Conservation (phyloP, 805 yeast genomes). For the Saturnispora besseyi region DNA sequence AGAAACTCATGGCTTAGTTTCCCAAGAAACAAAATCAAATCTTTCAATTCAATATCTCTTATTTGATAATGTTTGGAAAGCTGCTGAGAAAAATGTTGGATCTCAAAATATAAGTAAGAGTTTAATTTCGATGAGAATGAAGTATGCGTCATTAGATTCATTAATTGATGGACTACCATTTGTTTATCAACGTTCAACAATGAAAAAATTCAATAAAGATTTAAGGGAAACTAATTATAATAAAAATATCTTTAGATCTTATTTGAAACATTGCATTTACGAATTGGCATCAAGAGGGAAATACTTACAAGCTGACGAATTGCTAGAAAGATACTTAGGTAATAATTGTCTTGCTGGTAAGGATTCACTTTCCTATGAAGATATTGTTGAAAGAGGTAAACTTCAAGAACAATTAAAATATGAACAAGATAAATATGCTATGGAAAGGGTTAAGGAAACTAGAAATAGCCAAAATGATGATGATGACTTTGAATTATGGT, state of each 20-base stretch:
- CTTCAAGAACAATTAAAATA: slow-evolving; percentile 14
- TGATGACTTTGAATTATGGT: slow-evolving; percentile 26
- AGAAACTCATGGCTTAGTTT: slow-evolving; percentile 7
- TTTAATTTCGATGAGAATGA: slow-evolving; percentile 16
- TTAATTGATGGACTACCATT: slow-evolving; percentile 20
- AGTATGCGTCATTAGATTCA: slow-evolving; percentile 19
- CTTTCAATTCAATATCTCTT: slow-evolving; percentile 15
- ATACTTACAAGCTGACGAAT: slow-evolving; percentile 23
- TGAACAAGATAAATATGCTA: slow-evolving; percentile 15
- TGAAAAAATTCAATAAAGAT: slow-evolving; percentile 9
- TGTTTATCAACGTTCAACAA: slow-evolving; percentile 9
- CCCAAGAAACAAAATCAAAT: not conserved
- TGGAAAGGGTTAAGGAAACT: slow-evolving; percentile 12
- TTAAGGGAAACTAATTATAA: slow-evolving; percentile 13
- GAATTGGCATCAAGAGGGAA: slow-evolving; percentile 15
- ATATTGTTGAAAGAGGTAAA: not conserved
- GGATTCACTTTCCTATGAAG: slow-evolving; percentile 9
- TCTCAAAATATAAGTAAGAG: slow-evolving; percentile 15
- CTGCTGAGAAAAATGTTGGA: slow-evolving; percentile 11
- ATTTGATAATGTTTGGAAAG: slow-evolving; percentile 21
- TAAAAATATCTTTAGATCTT: slow-evolving; percentile 17
- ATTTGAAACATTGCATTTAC: slow-evolving; percentile 18
- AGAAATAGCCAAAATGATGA: slow-evolving; percentile 19
- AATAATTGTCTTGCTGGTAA: slow-evolving; percentile 16
- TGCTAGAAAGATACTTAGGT: slow-evolving; percentile 23